Evolutionary conservation across 2,329 filamentous ascomycete species (phyloP).

Genomic region (Neonectria faginata): DNA sequence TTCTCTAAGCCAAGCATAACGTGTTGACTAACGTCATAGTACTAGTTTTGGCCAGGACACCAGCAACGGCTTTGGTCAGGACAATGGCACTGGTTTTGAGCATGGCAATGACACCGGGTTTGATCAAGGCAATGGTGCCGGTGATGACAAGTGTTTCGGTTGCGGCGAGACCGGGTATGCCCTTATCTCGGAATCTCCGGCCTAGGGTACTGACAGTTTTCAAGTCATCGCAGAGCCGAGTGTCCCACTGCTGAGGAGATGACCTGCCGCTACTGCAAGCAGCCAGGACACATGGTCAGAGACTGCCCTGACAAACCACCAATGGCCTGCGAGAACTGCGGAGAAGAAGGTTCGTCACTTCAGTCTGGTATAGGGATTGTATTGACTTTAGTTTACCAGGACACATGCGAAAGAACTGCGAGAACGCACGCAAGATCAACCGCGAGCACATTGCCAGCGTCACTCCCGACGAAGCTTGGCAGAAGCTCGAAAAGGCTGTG

Average conservation of each 20-base stretch:
- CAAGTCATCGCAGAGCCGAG: conserved; percentile 50
- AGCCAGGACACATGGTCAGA: conserved; percentile 65
- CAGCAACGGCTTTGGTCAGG: conserved; percentile 14
- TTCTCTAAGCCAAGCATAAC: no score
- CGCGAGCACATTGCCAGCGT: conserved; percentile 62
- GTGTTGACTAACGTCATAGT: conserved; percentile 11
- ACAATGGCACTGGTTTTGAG: conserved; percentile 13
- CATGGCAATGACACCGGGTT: conserved; percentile 18
- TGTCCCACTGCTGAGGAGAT: conserved; percentile 51
- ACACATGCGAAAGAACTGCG: conserved; percentile 67
- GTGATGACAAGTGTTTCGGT: conserved; percentile 51
- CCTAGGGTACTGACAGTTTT: conserved; percentile 26
- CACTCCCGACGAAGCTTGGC: conserved; percentile 68
- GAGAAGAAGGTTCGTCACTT: conserved; percentile 63
- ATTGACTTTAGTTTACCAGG: conserved; percentile 54
- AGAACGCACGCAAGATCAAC: conserved; percentile 69
- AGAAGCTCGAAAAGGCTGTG: conserved; percentile 64
- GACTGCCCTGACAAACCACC: conserved; percentile 73
- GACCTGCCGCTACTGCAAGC: conserved; percentile 59
- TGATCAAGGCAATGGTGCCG: conserved; percentile 12
- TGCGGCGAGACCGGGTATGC: conserved; percentile 53
- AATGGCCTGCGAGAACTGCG: conserved; percentile 70
- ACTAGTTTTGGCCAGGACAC: conserved; percentile 2
- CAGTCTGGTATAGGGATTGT: background rate
- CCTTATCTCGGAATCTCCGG: background rate